Conservation (phyloP, 2,329 filamentous ascomycete species). For the Capronia americana region DNA sequence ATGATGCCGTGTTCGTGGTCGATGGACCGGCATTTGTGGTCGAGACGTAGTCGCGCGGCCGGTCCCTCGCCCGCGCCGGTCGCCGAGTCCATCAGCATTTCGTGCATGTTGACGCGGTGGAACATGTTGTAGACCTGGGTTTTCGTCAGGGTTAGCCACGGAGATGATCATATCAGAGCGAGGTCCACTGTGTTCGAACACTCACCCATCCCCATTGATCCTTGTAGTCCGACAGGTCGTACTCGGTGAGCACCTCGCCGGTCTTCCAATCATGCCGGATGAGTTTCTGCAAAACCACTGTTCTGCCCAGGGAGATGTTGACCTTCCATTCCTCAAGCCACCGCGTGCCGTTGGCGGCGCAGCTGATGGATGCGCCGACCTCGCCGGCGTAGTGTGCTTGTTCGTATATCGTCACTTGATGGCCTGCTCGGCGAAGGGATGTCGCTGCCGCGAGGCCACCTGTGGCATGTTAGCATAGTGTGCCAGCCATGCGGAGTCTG, state of each 20-base stretch:
- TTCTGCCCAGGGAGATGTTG: conserved; percentile 38
- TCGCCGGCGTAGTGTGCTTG: conserved; percentile 43
- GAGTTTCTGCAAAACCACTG: conserved; percentile 42
- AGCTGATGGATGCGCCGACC: conserved; percentile 44
- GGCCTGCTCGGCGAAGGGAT: conserved; percentile 44
- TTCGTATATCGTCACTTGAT: conserved; percentile 45
- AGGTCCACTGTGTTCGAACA: conserved; percentile 27
- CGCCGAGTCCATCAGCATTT: conserved; percentile 45
- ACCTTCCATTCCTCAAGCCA: conserved; percentile 42
- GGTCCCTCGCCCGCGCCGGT: conserved; percentile 37
- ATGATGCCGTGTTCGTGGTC: conserved; percentile 40
- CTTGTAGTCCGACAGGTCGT: conserved; percentile 42
- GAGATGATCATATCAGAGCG: conserved; percentile 3
- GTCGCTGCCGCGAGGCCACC: conserved; percentile 45
- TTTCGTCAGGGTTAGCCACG: not conserved
- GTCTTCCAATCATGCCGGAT: conserved; percentile 44
- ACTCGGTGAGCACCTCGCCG: conserved; percentile 41
- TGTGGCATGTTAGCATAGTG: not conserved
- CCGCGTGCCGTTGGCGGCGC: conserved; percentile 44
- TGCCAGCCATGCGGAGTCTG: not conserved
- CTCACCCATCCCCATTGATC: conserved; percentile 21
- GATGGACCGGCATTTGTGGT: conserved; percentile 40
- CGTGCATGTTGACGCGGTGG: conserved; percentile 52
- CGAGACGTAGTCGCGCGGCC: conserved; percentile 36
- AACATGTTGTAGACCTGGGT: conserved; percentile 40